Evolutionary conservation across 352 stramenopile species (phyloP).

Genomic region (Ophiocytium majus): DNA sequence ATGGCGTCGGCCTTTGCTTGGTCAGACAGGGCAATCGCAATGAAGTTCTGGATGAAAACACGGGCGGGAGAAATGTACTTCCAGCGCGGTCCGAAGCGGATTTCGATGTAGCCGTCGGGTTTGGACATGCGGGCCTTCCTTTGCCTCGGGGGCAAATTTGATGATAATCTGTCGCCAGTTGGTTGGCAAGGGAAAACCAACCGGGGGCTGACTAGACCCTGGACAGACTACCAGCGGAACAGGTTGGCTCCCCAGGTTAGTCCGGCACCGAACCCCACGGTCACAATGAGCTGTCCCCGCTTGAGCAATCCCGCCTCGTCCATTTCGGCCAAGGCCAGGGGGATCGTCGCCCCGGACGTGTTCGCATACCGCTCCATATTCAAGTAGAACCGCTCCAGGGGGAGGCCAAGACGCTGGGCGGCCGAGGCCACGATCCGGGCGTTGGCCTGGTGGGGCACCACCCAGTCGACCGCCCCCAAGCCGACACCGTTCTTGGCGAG

Average conservation of each 20-base stretch:
- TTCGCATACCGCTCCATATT: slow-evolving; percentile 73
- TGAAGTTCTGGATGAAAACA: too few species aligned
- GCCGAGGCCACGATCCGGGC: slow-evolving; percentile 76
- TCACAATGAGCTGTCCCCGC: slow-evolving; percentile 72
- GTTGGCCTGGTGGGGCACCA: slow-evolving; percentile 68
- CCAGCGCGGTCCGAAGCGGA: too few species aligned
- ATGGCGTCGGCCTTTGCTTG: too few species aligned
- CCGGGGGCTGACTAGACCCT: too few species aligned
- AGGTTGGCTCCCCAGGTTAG: slow-evolving; percentile 72
- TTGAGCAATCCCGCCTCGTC: slow-evolving; percentile 67
- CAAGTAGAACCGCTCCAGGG: slow-evolving; percentile 71
- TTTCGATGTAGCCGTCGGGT: too few species aligned
- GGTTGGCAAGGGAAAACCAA: too few species aligned
- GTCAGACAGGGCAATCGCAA: too few species aligned
- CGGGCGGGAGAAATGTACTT: too few species aligned
- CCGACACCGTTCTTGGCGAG: too few species aligned
- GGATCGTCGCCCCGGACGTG: slow-evolving; percentile 69
- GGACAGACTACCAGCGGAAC: slow-evolving; percentile 61
- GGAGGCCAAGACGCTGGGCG: slow-evolving; percentile 65
- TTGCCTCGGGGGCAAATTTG: too few species aligned
- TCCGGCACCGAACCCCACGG: slow-evolving; percentile 71
- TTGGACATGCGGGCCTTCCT: too few species aligned
- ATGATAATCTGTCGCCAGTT: too few species aligned
- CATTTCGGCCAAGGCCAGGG: slow-evolving; percentile 68
- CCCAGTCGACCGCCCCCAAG: slow-evolving; percentile 70